Evolutionary conservation across 163 green algal species (phyloP).

Genomic region (Trebouxiophyceae sp.): DNA sequence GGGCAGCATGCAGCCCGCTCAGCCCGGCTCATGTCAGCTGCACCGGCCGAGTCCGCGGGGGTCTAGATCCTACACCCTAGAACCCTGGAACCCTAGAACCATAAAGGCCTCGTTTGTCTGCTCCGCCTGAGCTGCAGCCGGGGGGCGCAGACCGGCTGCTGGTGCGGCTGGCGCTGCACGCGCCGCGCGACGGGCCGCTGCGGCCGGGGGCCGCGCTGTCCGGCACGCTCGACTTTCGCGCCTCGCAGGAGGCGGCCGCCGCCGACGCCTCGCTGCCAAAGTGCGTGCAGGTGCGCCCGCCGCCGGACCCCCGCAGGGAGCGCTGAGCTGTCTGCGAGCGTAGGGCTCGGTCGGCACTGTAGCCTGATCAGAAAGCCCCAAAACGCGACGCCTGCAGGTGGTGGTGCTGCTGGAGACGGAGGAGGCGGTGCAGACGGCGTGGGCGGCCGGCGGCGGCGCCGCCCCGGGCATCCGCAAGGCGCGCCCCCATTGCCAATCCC

Average conservation of each 20-base stretch:
- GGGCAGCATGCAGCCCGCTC: too few species aligned
- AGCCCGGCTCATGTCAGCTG: too few species aligned
- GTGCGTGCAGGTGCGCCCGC: constrained; percentile 8
- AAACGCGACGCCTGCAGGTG: too few species aligned
- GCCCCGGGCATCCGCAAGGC: constrained; percentile 27
- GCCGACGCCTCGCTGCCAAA: constrained; percentile 4
- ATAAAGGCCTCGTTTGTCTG: too few species aligned
- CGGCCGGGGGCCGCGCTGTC: constrained; percentile 44
- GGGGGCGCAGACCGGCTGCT: constrained; percentile 48
- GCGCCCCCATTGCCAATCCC: not conserved
- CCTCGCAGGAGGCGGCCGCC: constrained; percentile 13
- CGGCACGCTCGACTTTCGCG: constrained; percentile 48
- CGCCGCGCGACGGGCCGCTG: constrained; percentile 33
- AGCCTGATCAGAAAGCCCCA: too few species aligned
- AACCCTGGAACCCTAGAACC: too few species aligned
- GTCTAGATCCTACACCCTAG: too few species aligned
- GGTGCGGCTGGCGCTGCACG: constrained; percentile 46
- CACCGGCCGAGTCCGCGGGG: too few species aligned
- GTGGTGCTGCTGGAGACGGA: constrained; percentile 60
- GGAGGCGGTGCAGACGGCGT: constrained; percentile 42
- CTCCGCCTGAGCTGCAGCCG: too few species aligned
- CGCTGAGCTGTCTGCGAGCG: too few species aligned
- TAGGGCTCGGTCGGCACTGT: too few species aligned
- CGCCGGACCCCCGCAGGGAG: constrained; percentile 6
- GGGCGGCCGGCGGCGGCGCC: constrained; percentile 17